These are phyloP conservation scores for Dillenia turbinata DNA, from an alignment of 164 flowering plant genomes.

Conservation along the genomic window DNA sequence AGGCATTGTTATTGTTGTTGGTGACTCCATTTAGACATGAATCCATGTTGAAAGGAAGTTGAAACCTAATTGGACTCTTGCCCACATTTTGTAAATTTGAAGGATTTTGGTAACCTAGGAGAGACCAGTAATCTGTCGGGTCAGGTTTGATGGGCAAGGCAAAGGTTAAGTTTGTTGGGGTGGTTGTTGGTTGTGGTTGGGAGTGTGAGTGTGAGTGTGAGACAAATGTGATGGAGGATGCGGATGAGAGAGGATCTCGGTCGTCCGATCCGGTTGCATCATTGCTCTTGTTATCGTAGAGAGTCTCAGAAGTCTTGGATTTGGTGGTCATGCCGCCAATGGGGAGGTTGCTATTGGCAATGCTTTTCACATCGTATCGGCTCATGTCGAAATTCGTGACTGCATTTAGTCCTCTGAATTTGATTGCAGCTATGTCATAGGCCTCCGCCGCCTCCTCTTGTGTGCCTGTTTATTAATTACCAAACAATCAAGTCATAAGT, in stretches of 20 bases:
- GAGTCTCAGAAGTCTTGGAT: conserved; percentile 36
- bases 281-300: conserved; percentile 26
- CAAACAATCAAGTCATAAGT: not conserved
- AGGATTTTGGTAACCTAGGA: conserved; percentile 23
- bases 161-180: not conserved
- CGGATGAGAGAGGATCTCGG: conserved; percentile 11
- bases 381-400: conserved; percentile 87
- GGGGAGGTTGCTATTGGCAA: conserved; percentile 66
- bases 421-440: conserved; percentile 84
- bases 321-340: conserved; percentile 49
- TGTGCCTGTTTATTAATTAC: conserved; percentile 37
- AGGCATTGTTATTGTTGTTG: conserved; percentile 17
- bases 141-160: conserved; percentile 28
- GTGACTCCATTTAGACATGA: conserved; percentile 14
- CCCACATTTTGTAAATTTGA: conserved; percentile 4
- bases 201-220: conserved; percentile 24
- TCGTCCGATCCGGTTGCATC: conserved; percentile 18
- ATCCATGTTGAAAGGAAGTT: conserved; percentile 20
- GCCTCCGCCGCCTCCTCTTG: conserved; percentile 94
- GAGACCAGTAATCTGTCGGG: conserved; percentile 28
- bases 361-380: conserved; percentile 74
- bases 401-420: conserved; percentile 76
- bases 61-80: conserved; percentile 9
- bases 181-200: conserved; percentile 18
- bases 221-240: conserved; percentile 20